Percentiles rank a stretch among this genome's conserved stretches.
Conservation (phyloP, 805 yeast genomes). For the Saccharomycopsis fermentans region DNA sequence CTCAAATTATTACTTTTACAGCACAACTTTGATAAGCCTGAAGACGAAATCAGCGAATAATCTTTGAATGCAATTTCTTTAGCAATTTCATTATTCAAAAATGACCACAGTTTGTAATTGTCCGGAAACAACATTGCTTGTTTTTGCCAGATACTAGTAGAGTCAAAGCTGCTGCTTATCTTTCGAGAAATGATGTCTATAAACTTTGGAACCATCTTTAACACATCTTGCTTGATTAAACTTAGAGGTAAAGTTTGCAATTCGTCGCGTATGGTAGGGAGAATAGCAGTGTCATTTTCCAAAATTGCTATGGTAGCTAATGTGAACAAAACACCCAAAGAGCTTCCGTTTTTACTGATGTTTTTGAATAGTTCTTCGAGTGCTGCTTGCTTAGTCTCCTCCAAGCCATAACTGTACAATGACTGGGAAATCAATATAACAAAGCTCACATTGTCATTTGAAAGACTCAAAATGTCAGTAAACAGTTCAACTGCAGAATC, state of each 20-base stretch:
- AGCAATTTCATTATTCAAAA: conserved; percentile 47
- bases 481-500: conserved; percentile 61
- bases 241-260: conserved; percentile 39
- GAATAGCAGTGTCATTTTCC: conserved; percentile 45
- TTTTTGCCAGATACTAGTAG: conserved; percentile 45
- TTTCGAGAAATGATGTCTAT: conserved; percentile 40
- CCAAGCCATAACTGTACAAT: conserved; percentile 61
- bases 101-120: conserved; percentile 58
- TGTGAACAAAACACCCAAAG: conserved; percentile 56
- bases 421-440: conserved; percentile 70
- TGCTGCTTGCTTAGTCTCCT: conserved; percentile 76
- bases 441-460: conserved; percentile 48
- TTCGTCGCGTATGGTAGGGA: conserved; percentile 58
- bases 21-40: conserved; percentile 43
- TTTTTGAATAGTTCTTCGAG: conserved; percentile 66
- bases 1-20: conserved; percentile 37
- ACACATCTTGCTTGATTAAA: conserved; percentile 40
- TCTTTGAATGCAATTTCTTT: conserved; percentile 45
- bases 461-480: conserved; percentile 45
- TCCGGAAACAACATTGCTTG: conserved; percentile 68
- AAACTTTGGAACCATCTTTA: conserved; percentile 48
- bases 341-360: conserved; percentile 54
- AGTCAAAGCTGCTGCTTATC: conserved; percentile 23
- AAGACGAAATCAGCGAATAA: conserved; percentile 40
- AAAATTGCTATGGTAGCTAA: conserved; percentile 72